Base-by-base conservation (phyloP, 2,329 filamentous ascomycete genomes). In the Venturia oleaginea region DNA sequence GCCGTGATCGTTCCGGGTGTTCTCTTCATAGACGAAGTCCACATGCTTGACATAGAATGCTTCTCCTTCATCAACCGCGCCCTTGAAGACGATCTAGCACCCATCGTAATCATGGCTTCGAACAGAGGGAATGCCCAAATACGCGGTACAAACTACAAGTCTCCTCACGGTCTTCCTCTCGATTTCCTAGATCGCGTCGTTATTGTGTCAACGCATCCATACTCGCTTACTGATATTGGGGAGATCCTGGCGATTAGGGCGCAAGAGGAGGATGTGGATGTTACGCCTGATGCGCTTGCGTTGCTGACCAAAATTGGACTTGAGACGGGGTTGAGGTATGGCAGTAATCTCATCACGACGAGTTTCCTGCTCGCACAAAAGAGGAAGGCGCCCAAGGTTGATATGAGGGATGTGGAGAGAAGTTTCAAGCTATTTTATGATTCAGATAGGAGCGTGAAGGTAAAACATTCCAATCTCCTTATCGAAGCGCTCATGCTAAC, bases 11-110 rank as follows among this genome's bases (percentile, higher is more conserved):
- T 99, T 0, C 94, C 94, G 0, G 94, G 94, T 57, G 94, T 99
- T 8, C 81, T 99, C 8, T 99, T 99, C 81, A 96, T 99, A 72
- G 94, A 99, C 72, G 94, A 99, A 79, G 93, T 99, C 5, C 94
- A 99, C 81, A 97, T 99, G 93, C 89, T 99, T 65, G 94, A 99
- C 75, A 97, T 97, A 68, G 94, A 99, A 77, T 97, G 93, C 80
- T 99, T 96, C 81, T 95, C 92, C 55, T 99, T 96, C 81, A 89
- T 99, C 82, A 99, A 99, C 81, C 90, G 94, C 62, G 94, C 94
- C 0, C 83, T 99, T 55, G 94, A 99, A 78, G 91, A 92, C 66
- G 92, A 97, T 71, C 84, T 99, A 38, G 92, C 94, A 1, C 94
- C 94, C 46, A 92, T 99, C 68, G 92, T 99, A 76, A 99, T 99